Conservation (phyloP, 441 rosid species). For the Viola pubescens region DNA sequence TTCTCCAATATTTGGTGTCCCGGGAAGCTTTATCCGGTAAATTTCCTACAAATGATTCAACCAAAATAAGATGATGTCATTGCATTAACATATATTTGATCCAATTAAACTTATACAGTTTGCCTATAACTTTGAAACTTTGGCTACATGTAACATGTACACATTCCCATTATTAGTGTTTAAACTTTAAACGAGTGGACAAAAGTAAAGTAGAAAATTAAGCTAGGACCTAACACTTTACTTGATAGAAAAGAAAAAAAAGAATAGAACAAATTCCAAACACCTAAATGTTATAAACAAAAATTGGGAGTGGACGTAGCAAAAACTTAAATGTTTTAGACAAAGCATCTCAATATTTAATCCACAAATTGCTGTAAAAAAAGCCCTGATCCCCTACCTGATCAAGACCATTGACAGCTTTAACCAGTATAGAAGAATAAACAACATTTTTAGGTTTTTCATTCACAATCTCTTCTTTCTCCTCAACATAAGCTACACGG, state of each 20-base stretch:
- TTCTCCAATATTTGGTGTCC: conserved; percentile 91
- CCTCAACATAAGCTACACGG: conserved; percentile 96
- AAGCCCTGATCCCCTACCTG: conserved; percentile 45
- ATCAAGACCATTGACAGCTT: conserved; percentile 68
- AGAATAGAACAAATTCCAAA: too few relatives aligned
- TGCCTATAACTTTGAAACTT: too few relatives aligned
- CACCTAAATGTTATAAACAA: too few relatives aligned
- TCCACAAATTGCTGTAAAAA: neutral
- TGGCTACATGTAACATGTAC: too few relatives aligned
- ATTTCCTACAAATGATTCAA: conserved; percentile 46
- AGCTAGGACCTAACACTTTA: too few relatives aligned
- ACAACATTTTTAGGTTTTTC: conserved; percentile 41
- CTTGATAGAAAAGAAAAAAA: neutral
- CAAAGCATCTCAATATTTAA: neutral
- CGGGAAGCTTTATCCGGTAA: conserved; percentile 94
- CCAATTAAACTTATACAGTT: too few relatives aligned
- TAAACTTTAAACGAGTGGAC: too few relatives aligned
- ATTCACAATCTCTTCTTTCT: conserved; percentile 66
- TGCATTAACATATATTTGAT: neutral
- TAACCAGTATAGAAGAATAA: conserved; percentile 80
- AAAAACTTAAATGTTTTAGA: neutral
- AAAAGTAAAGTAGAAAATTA: too few relatives aligned
- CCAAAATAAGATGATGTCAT: neutral
- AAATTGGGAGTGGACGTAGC: too few relatives aligned
- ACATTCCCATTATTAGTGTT: too few relatives aligned